Evolutionary conservation across 2,329 filamentous ascomycete genomes (phyloP), one percentile per base, ranked within the genome.

Genomic region (Leptographium radiaticola): DNA sequence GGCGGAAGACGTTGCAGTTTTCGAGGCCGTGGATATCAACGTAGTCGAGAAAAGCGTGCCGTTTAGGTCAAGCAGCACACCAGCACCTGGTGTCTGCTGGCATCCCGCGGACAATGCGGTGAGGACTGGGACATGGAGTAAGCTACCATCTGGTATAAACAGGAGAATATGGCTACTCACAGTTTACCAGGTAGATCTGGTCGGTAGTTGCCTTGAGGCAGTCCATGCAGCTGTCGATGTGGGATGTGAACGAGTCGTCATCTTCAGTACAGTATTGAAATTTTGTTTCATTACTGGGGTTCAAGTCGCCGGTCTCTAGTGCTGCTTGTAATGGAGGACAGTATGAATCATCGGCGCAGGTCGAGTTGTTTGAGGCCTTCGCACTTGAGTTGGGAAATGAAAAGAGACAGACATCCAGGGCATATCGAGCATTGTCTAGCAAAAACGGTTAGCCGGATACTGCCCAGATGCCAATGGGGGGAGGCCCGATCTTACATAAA

Each of bases 351-450:
- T 71, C 67, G 47, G 70, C 62, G 54, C 75, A 79, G 0, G 73
- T 70, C 0, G 67, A 66, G 0, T 71, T 72, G 44, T 68, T 62
- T 0, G 72, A 63, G 18, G 62, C 59, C 1, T 63, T 63, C 4
- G 30, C 8, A 0, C 65, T 62, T 0, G 62, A 59, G 0, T 62
- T 59, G 0, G 67, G 67, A 1, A 66, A 67, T 1, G 66, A 60
- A 25, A 66, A 79, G 1, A 78, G 62, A 51, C 75, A 79, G 0
- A 70, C 68, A 34, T 72, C 69, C 5, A 77, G 63, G 0, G 74
- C 62, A 48, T 73, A 78, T 40, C 75, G 68, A 0, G 77, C 39
- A 48, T 78, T 79, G 56, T 77, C 75, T 77, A 25, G 25, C 25
- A 25, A 25, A 5, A 25, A 25, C 25, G 47, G 12, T 6, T 12